Evolutionary conservation across 2,329 filamentous ascomycete genomes (phyloP).

Genomic region (Trichoderma sp.): DNA sequence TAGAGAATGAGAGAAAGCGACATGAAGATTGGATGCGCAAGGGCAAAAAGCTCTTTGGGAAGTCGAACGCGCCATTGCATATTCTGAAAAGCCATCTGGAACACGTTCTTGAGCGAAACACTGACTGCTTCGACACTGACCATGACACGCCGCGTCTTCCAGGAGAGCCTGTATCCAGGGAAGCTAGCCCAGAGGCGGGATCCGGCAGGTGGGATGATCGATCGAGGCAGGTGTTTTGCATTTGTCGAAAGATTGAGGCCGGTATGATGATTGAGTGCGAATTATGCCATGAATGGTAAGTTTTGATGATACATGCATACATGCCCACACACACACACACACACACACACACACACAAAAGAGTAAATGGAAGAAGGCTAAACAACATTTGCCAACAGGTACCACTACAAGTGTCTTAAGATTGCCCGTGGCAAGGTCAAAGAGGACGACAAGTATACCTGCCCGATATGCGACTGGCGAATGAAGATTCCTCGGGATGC

Average conservation of each 20-base stretch:
- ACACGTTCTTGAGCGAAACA: conserved; percentile 85
- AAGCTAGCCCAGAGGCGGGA: conserved; percentile 62
- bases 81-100: conserved; percentile 95
- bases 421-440: conserved; percentile 97
- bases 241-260: conserved; percentile 88
- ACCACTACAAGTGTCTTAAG: conserved; percentile 97
- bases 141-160: conserved; percentile 84
- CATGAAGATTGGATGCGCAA: conserved; percentile 99
- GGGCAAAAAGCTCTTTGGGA: conserved; percentile 96
- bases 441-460: conserved; percentile 97
- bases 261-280: conserved; percentile 99
- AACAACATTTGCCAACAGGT: conserved; percentile 55
- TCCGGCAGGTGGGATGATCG: conserved; percentile 61
- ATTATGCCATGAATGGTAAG: conserved; percentile 93
- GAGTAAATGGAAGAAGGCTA: background rate
- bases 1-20: conserved; percentile 90
- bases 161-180: conserved; percentile 87
- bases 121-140: conserved; percentile 85
- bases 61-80: conserved; percentile 94
- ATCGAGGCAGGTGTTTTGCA: conserved; percentile 86
- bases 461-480: conserved; percentile 95
- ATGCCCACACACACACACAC: too few relatives aligned
- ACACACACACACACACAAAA: too few relatives aligned
- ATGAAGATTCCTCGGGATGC: conserved; percentile 97
- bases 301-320: too few relatives aligned